Percentiles rank a stretch among this genome's conserved stretches.
These are phyloP conservation scores for Dryas drummondii DNA, from an alignment of 306 rosid species.

Conservation along the genomic window DNA sequence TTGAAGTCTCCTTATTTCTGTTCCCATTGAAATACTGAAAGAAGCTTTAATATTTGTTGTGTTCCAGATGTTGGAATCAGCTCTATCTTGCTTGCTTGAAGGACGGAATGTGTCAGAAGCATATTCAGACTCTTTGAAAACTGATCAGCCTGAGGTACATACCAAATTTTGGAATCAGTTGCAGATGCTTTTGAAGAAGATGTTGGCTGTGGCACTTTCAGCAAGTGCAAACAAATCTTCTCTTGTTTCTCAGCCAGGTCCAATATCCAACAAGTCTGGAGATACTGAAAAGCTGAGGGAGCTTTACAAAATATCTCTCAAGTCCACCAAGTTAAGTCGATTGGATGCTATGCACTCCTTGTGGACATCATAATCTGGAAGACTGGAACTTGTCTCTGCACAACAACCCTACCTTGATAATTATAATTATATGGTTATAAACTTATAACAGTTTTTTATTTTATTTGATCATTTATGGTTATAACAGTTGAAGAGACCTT, in stretches of 20 bases:
- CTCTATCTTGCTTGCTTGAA: conserved; percentile 78
- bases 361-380: conserved; percentile 49
- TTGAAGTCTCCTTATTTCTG: neutral
- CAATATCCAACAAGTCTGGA: conserved; percentile 43
- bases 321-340: conserved; percentile 50
- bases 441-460: neutral
- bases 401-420: neutral
- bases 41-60: neutral
- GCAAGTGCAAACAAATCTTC: conserved; percentile 47
- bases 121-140: conserved; percentile 42
- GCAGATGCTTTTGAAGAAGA: conserved; percentile 85
- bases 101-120: conserved; percentile 62
- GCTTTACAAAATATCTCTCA: conserved; percentile 78
- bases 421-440: neutral
- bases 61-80: conserved; percentile 78
- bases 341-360: conserved; percentile 58
- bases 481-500: neutral
- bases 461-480: neutral
- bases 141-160: conserved; percentile 50
- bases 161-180: conserved; percentile 77
- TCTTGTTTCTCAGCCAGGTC: conserved; percentile 41
- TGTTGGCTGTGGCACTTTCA: conserved; percentile 55
- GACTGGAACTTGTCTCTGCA: neutral
- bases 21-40: too few relatives aligned
- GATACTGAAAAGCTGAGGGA: conserved; percentile 76